Percentiles rank a stretch among this genome's conserved stretches.
Conservation (phyloP, 805 yeast species). For the Candida endomychidarum region DNA sequence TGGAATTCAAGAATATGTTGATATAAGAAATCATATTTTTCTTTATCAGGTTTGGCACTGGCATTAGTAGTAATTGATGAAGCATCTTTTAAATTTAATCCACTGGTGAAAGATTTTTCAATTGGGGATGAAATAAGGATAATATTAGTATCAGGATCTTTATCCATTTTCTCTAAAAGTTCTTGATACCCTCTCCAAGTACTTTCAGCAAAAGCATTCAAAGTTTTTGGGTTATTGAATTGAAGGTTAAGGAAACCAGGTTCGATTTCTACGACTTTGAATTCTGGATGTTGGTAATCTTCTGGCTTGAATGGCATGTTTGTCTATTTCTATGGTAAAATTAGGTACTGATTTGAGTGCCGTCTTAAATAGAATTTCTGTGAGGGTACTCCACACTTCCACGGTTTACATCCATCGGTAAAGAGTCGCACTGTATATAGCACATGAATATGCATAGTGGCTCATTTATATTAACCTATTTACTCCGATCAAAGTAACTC, state of each 20-base stretch:
- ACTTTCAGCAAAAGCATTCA: slow-evolving; percentile 56
- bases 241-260: slow-evolving; percentile 56
- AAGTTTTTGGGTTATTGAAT: slow-evolving; percentile 57
- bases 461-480: too few species aligned
- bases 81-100: slow-evolving; percentile 55
- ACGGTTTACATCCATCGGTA: slow-evolving; percentile 1
- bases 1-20: slow-evolving; percentile 58
- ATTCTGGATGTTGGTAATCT: slow-evolving; percentile 27
- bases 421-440: too few species aligned
- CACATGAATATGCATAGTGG: too few species aligned
- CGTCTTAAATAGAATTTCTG: background rate
- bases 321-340: background rate
- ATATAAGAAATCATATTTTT: slow-evolving; percentile 25
- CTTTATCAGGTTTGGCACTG: slow-evolving; percentile 1
- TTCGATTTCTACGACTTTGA: slow-evolving; percentile 41
- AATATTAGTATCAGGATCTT: slow-evolving; percentile 46
- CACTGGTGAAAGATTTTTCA: slow-evolving; percentile 61
- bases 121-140: slow-evolving; percentile 55
- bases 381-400: slow-evolving; percentile 1
- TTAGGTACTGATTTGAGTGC: background rate
- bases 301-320: slow-evolving; percentile 9
- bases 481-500: too few species aligned
- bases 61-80: slow-evolving; percentile 1
- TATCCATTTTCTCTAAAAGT: slow-evolving; percentile 47
- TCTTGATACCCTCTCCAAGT: slow-evolving; percentile 59